Evolutionary conservation across 768 basidiomycete genomes (phyloP).

Genomic region (Pisolithus tinctorius): DNA sequence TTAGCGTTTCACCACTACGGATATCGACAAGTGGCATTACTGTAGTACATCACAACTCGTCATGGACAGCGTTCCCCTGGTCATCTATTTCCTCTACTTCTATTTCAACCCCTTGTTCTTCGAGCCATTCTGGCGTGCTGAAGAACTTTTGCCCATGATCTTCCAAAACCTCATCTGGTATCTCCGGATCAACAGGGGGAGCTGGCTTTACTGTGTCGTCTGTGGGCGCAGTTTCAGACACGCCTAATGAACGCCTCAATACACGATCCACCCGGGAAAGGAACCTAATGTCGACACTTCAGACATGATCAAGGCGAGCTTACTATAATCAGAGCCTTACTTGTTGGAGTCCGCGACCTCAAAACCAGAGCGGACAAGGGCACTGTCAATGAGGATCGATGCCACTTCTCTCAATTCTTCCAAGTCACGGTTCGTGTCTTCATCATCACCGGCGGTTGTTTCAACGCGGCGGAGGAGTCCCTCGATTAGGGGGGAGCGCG

Average conservation of each 20-base stretch:
- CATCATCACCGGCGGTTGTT: conserved; percentile 50
- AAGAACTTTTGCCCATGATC: conserved; percentile 42
- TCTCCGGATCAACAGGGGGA: conserved; percentile 67
- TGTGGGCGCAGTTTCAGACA: conserved; percentile 80
- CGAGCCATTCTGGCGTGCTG: conserved; percentile 47
- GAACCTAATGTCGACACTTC: conserved; percentile 51
- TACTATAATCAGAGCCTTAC: conserved; percentile 34
- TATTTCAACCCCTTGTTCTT: conserved; percentile 44
- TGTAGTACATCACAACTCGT: conserved; percentile 49
- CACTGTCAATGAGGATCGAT: conserved; percentile 85
- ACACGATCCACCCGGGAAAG: conserved; percentile 87
- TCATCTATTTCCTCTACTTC: conserved; percentile 68
- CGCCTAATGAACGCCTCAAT: conserved; percentile 83
- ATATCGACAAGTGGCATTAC: too few species aligned
- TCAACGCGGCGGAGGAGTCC: conserved; percentile 80
- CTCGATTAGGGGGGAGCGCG: conserved; percentile 88
- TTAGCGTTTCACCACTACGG: too few species aligned
- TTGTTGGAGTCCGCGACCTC: conserved; percentile 71
- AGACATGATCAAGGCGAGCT: conserved; percentile 1
- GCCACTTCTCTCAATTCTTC: conserved; percentile 82
- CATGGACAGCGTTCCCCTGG: conserved; percentile 52
- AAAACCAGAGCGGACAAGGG: conserved; percentile 85
- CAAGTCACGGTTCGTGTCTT: conserved; percentile 52
- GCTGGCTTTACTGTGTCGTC: conserved; percentile 81
- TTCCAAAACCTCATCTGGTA: conserved; percentile 34